Evolutionary conservation across 345 rosid genomes (phyloP).

Genomic region (Gossypium turneri): DNA sequence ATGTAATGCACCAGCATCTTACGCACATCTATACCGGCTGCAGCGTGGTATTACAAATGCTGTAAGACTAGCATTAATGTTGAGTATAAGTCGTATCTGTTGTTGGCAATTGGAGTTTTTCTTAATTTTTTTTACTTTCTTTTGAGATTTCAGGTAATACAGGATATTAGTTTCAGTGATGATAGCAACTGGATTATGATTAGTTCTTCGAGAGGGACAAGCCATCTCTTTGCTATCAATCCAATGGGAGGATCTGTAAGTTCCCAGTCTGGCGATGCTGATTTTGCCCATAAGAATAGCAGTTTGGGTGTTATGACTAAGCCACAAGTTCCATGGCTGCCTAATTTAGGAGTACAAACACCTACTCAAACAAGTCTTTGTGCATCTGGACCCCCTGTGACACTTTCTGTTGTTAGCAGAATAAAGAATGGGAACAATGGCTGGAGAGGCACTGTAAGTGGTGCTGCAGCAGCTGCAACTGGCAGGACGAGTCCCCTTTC

Average conservation of each 20-base stretch:
- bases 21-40: slow-evolving; percentile 74
- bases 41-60: slow-evolving; percentile 97
- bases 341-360: slow-evolving; percentile 28
- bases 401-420: slow-evolving; percentile 72
- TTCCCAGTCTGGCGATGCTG: slow-evolving; percentile 32
- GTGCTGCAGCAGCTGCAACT: slow-evolving; percentile 84
- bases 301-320: slow-evolving; percentile 29
- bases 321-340: slow-evolving; percentile 39
- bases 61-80: slow-evolving; percentile 38
- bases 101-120: background rate
- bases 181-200: slow-evolving; percentile 88
- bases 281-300: slow-evolving; percentile 27
- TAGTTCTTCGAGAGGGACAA: slow-evolving; percentile 90
- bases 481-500: slow-evolving; percentile 62
- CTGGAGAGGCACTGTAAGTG: slow-evolving; percentile 74
- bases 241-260: slow-evolving; percentile 48
- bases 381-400: slow-evolving; percentile 52
- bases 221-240: slow-evolving; percentile 84
- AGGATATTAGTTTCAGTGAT: slow-evolving; percentile 83
- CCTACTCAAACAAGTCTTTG: slow-evolving; percentile 35
- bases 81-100: background rate
- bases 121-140: background rate
- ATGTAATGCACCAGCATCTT: slow-evolving; percentile 39
- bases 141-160: slow-evolving; percentile 64
- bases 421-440: slow-evolving; percentile 74